Conservation (phyloP, 768 basidiomycete genomes). For the Panaeolus cyanescens region DNA sequence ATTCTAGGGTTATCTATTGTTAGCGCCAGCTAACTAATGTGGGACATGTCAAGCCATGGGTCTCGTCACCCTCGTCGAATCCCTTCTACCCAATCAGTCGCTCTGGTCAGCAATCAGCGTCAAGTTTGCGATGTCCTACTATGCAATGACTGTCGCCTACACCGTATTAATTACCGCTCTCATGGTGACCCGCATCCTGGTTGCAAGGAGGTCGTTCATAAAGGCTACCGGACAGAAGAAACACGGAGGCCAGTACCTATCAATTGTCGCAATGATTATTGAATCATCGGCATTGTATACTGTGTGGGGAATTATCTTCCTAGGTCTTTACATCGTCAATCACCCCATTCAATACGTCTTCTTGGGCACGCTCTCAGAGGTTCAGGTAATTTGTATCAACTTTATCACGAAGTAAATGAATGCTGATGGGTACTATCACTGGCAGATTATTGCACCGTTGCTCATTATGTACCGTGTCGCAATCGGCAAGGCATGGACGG, state of each 20-base stretch:
- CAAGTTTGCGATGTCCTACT: background rate
- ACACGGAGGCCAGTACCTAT: conserved; percentile 2
- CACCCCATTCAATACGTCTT: conserved; percentile 14
- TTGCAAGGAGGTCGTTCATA: conserved; percentile 8
- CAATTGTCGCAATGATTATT: conserved; percentile 8
- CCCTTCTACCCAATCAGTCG: background rate
- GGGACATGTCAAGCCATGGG: background rate
- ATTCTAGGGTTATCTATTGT: no score
- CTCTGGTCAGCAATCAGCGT: background rate
- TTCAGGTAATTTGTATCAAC: conserved; percentile 6
- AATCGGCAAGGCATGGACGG: background rate
- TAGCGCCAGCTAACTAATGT: no score
- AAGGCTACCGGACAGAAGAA: background rate
- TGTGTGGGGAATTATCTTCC: conserved; percentile 11
- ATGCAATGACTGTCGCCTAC: background rate
- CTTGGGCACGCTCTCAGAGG: conserved; percentile 9
- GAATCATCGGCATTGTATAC: conserved; percentile 14
- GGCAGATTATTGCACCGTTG: conserved; percentile 8
- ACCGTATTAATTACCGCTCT: conserved; percentile 2
- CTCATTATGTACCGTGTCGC: conserved; percentile 9
- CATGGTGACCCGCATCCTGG: conserved; percentile 8
- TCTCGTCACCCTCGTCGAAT: background rate
- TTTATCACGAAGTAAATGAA: no score
- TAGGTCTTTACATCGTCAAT: conserved; percentile 9
- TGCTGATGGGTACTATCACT: no score